Conservation (phyloP, 2,329 filamentous ascomycete species). For the Neopestalotiopsis rosae region DNA sequence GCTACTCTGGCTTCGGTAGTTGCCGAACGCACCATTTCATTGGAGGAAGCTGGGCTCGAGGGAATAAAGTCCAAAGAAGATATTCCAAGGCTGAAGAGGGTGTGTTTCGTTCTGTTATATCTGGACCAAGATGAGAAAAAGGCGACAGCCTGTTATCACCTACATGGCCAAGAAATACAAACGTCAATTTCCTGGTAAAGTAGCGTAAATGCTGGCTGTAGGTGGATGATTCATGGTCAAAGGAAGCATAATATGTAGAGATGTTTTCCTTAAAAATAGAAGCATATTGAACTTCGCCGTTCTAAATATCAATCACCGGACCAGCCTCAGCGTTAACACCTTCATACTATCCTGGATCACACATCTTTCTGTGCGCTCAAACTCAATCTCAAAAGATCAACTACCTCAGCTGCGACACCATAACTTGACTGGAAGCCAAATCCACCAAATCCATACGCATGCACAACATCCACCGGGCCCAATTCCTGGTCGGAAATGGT, state of each 20-base stretch:
- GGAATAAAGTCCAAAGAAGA: neutral
- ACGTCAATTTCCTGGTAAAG: neutral
- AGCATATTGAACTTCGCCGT: too few relatives aligned
- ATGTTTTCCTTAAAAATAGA: too few relatives aligned
- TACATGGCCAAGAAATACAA: neutral
- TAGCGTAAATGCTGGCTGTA: too few relatives aligned
- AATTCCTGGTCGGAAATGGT: neutral
- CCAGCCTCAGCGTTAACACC: too few relatives aligned
- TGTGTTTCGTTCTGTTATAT: neutral
- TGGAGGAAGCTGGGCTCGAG: neutral
- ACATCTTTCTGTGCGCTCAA: neutral
- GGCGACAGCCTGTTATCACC: neutral
- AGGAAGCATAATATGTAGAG: too few relatives aligned
- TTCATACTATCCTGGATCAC: too few relatives aligned
- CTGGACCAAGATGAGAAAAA: neutral
- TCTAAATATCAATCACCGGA: too few relatives aligned
- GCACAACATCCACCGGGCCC: neutral
- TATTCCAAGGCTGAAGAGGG: neutral
- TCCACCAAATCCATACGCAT: constrained; percentile 3
- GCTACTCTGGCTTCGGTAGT: neutral
- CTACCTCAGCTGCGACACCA: neutral
- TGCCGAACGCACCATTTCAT: neutral
- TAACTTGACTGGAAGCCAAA: constrained; percentile 8
- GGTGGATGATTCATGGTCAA: too few relatives aligned
- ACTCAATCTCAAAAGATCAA: neutral